Evolutionary conservation across 169 alveolate genomes (phyloP).

Genomic region (Eimeria falciformis): DNA sequence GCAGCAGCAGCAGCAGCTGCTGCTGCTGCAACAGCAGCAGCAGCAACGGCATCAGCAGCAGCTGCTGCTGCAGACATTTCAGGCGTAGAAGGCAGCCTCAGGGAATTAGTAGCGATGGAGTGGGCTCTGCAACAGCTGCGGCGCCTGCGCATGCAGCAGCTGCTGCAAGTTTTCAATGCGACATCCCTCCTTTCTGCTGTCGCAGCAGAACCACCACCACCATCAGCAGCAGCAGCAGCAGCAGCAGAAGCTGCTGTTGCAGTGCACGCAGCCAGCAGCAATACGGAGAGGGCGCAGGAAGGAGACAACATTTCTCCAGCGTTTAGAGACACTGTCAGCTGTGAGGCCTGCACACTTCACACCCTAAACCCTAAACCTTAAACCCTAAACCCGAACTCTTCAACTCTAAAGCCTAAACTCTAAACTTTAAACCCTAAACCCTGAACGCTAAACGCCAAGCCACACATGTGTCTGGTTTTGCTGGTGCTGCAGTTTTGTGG

Average conservation of each 20-base stretch:
- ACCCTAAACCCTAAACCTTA: no score
- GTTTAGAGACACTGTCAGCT: no score
- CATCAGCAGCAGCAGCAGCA: no score
- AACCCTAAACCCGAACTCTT: no score
- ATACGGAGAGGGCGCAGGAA: no score
- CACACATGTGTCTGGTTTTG: background rate
- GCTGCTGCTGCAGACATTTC: background rate
- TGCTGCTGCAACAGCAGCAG: background rate
- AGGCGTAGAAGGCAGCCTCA: background rate
- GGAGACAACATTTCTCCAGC: no score
- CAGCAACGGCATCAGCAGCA: background rate
- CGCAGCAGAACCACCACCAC: no score
- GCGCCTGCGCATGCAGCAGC: background rate
- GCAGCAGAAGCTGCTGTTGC: no score
- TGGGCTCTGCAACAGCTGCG: background rate
- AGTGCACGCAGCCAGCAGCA: no score
- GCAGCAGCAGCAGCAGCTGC: background rate
- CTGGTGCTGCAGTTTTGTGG: background rate
- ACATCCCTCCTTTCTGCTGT: background rate
- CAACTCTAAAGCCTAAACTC: background rate
- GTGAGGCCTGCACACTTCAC: no score
- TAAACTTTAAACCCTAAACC: background rate
- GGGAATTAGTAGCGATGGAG: background rate
- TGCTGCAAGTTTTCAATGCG: background rate
- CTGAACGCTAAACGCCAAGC: background rate